phyloP scores from a whole-genome alignment of 148 eudicot species.

The Silene latifolia region DNA sequence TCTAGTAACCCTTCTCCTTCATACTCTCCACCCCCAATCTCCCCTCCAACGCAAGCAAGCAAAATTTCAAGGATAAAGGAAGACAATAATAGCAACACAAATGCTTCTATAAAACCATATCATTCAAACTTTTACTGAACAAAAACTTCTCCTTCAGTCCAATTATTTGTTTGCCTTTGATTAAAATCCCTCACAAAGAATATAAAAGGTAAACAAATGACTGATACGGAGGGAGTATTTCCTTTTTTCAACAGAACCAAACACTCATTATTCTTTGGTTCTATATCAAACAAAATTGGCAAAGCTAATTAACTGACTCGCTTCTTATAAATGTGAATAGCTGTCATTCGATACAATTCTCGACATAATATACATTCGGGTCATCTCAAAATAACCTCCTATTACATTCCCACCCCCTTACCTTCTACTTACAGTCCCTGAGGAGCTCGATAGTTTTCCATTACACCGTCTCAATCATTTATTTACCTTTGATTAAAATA shows the following conservation, averaged over 20 bases:
- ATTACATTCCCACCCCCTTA: background rate
- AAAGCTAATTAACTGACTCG: background rate
- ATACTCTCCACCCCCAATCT: background rate
- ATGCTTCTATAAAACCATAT: background rate
- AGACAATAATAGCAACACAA: background rate
- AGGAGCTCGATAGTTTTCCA: no score
- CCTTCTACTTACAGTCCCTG: background rate
- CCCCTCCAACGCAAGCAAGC: background rate
- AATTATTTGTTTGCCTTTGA: no score
- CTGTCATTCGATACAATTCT: background rate
- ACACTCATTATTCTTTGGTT: background rate
- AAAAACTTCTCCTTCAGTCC: no score
- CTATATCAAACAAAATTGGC: background rate
- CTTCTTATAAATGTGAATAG: no score
- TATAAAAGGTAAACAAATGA: no score
- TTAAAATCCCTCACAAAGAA: no score
- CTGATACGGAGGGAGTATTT: no score
- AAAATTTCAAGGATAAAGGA: background rate
- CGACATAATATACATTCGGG: background rate
- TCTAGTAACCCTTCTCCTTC: background rate
- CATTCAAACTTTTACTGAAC: no score
- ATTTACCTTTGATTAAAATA: no score
- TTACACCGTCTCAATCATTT: no score
- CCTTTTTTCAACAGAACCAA: background rate
- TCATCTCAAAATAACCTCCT: background rate